phyloP scores from a whole-genome alignment of 306 rosid species.

The Hippophae tibetana region DNA sequence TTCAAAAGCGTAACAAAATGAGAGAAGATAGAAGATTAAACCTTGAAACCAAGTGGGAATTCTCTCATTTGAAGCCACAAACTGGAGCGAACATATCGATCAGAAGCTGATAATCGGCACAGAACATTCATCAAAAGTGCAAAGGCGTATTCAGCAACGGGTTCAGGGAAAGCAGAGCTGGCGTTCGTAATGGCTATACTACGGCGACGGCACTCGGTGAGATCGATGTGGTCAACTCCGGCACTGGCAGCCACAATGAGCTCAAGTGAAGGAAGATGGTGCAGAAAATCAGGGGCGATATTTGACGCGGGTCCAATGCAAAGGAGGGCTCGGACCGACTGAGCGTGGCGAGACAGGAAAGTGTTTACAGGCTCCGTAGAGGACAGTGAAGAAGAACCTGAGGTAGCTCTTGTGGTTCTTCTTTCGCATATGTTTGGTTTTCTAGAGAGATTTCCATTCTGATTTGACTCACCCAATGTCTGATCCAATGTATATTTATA shows the following conservation, averaged over 20 bases:
- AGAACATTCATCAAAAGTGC: conserved; percentile 14
- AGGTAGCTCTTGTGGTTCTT: neutral
- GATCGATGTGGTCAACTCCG: conserved; percentile 14
- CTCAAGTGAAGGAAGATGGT: conserved; percentile 5
- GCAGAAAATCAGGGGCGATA: neutral
- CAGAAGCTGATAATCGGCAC: conserved; percentile 7
- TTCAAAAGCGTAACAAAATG: too few relatives aligned
- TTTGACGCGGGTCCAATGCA: neutral
- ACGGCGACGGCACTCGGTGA: conserved; percentile 12
- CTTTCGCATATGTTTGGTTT: too few relatives aligned
- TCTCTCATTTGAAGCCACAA: conserved; percentile 8
- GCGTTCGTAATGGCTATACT: conserved; percentile 7
- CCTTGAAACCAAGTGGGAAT: conserved; percentile 15
- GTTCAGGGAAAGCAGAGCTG: conserved; percentile 4
- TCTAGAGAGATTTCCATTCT: too few relatives aligned
- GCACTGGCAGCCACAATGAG: conserved; percentile 7
- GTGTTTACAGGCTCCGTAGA: neutral
- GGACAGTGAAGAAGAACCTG: neutral
- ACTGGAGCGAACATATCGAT: conserved; percentile 9
- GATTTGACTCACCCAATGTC: too few relatives aligned
- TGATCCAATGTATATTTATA: too few relatives aligned
- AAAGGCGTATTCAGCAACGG: conserved; percentile 15
- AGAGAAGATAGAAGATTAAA: neutral
- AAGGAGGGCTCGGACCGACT: neutral
- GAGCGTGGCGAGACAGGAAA: neutral